phyloP scores from a whole-genome alignment of 2,329 filamentous ascomycete genomes.

The Lecanoromycetidae sp. region DNA sequence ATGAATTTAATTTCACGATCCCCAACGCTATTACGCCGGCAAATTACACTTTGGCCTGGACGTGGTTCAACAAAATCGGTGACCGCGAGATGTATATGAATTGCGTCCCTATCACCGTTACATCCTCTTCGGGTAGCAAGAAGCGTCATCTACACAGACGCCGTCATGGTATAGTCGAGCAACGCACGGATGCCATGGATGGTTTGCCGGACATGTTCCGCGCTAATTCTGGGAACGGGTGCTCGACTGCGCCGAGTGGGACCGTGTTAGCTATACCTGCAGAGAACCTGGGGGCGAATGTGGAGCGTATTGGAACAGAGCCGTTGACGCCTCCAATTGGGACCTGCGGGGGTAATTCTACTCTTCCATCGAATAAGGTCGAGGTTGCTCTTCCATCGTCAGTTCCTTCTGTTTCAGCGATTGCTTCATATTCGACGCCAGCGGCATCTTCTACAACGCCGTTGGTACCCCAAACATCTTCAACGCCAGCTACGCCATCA shows the following conservation, averaged over 20 bases:
- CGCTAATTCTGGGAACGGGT: constrained; percentile 52
- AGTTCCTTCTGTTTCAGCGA: not conserved
- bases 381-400: not conserved
- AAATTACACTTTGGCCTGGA: constrained; percentile 74
- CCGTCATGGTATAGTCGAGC: constrained; percentile 14
- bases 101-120: constrained; percentile 64
- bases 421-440: not conserved
- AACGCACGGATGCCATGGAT: constrained; percentile 26
- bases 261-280: not conserved
- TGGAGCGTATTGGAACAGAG: no score
- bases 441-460: not conserved
- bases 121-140: constrained; percentile 32
- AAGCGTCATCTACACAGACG: not conserved
- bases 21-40: constrained; percentile 61
- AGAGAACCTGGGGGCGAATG: constrained; percentile 3
- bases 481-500: not conserved
- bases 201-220: constrained; percentile 65
- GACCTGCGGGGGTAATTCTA: no score
- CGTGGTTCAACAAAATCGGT: constrained; percentile 85
- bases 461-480: not conserved
- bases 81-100: constrained; percentile 98
- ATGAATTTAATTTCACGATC: constrained; percentile 54
- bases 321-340: no score
- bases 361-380: not conserved
- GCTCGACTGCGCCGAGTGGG: constrained; percentile 35